Evolutionary conservation across 257 asterid species (phyloP).

Genomic region (Mentha longifolia): DNA sequence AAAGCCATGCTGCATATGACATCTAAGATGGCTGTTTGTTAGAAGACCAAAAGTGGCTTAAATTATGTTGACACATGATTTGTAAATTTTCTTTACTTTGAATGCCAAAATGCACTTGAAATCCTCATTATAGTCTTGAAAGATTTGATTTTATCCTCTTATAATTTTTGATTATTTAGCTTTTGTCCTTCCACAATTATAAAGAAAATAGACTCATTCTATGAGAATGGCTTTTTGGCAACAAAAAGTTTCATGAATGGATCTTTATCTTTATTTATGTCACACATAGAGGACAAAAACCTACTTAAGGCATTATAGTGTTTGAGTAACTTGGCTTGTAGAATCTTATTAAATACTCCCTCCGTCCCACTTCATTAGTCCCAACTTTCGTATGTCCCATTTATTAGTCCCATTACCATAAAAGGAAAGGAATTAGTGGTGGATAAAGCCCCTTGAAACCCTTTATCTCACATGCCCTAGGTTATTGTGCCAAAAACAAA

Average conservation of each 20-base stretch:
- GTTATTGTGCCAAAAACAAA: too few species aligned
- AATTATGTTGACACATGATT: too few species aligned
- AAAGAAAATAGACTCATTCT: neutral
- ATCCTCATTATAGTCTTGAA: neutral
- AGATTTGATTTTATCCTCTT: neutral
- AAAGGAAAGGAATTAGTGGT: too few species aligned
- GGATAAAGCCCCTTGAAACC: too few species aligned
- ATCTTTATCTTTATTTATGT: neutral
- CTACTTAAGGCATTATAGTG: neutral
- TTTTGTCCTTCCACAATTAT: neutral
- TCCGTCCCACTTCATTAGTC: too few species aligned
- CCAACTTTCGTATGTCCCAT: too few species aligned
- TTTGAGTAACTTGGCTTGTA: slow-evolving; percentile 6
- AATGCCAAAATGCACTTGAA: neutral
- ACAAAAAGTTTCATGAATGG: slow-evolving; percentile 11
- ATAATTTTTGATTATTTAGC: neutral
- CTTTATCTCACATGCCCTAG: too few species aligned
- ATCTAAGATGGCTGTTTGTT: neutral
- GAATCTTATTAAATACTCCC: neutral
- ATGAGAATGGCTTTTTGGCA: slow-evolving; percentile 3
- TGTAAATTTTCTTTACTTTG: too few species aligned
- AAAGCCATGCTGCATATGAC: neutral
- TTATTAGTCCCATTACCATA: too few species aligned
- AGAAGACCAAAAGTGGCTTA: neutral
- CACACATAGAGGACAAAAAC: slow-evolving; percentile 2